Base-by-base conservation (phyloP, 164 flowering plant species). In the Vitis cinerea region DNA sequence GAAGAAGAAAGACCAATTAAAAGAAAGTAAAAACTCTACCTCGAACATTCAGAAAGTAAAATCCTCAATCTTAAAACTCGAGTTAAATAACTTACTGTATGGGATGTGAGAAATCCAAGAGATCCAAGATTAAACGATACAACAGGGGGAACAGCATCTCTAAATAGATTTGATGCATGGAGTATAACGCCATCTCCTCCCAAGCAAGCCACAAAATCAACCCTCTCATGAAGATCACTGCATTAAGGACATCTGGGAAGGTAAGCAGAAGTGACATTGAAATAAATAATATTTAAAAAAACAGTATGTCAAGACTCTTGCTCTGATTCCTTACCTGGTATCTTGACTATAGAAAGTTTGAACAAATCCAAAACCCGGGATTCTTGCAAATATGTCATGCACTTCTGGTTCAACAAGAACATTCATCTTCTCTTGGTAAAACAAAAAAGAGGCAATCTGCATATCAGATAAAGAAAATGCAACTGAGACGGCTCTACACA, bases 111-210 rank as follows among this genome's bases (percentile, higher is more conserved):
- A 86, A 95, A 95, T 65, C 99, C 99, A 73, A 95, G 94, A 63
- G 98, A 95, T 30, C 99, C 99, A 71, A 95, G 99, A 84, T 95
- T 95, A 76, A 95, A 95, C 37, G 99, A 95, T 30, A 95, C 97
- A 72, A 95, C 94, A 52, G 99, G 98, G 31, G 99, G 99, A 71
- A 93, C 94, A 67, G 99, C 90, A 30, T 83, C 97, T 81, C 94
- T 84, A 72, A 95, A 95, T 72, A 95, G 64, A 84, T 95, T 95
- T 76, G 99, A 95, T 52, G 90, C 96, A 79, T 95, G 99, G 66
- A 95, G 90, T 76, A 95, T 95, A 65, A 95, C 97, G 31, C 99
- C 99, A 76, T 95, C 99, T 69, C 99, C 99, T 31, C 99, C 99
- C 81, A 95, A 81, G 77, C 99, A 95, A 71, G 97, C 94, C 48